These are phyloP conservation scores for Diaporthe ilicicola DNA, from an alignment of 2,329 filamentous ascomycete genomes.

Conservation along the genomic window DNA sequence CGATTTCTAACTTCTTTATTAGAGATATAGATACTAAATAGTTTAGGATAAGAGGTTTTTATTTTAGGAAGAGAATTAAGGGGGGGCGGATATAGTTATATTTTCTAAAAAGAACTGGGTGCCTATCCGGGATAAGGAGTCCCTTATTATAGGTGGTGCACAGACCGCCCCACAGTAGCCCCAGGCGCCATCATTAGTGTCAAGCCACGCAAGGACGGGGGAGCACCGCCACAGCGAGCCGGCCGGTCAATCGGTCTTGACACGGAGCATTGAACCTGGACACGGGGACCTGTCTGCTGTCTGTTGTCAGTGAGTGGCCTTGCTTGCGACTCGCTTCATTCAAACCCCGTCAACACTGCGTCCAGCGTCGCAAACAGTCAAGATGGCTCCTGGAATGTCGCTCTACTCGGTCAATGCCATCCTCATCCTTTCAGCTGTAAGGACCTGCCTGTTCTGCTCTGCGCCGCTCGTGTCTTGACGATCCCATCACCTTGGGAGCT, in stretches of 20 bases:
- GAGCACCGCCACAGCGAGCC: conserved; percentile 19
- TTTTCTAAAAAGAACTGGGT: too few species aligned
- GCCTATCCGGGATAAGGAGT: too few species aligned
- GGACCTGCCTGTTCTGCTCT: background rate
- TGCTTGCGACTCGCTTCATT: conserved; percentile 20
- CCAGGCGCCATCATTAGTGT: background rate
- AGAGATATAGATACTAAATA: too few species aligned
- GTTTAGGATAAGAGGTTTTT: too few species aligned
- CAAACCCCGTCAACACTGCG: conserved; percentile 7
- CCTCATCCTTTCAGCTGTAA: conserved; percentile 42
- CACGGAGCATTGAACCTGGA: conserved; percentile 31
- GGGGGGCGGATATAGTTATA: too few species aligned
- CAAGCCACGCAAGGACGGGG: background rate
- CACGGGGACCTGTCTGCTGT: conserved; percentile 22
- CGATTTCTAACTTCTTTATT: too few species aligned
- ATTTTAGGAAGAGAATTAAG: too few species aligned
- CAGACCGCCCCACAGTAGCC: background rate
- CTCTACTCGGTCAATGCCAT: conserved; percentile 81
- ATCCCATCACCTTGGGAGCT: background rate
- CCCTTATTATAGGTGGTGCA: too few species aligned
- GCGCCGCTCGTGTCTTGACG: background rate
- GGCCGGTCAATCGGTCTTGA: conserved; percentile 30
- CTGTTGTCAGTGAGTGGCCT: background rate
- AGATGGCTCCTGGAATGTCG: conserved; percentile 80
- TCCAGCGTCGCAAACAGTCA: conserved; percentile 34